These are phyloP conservation scores for Phoma sp. DNA, from an alignment of 2,329 filamentous ascomycete genomes.

Conservation along the genomic window DNA sequence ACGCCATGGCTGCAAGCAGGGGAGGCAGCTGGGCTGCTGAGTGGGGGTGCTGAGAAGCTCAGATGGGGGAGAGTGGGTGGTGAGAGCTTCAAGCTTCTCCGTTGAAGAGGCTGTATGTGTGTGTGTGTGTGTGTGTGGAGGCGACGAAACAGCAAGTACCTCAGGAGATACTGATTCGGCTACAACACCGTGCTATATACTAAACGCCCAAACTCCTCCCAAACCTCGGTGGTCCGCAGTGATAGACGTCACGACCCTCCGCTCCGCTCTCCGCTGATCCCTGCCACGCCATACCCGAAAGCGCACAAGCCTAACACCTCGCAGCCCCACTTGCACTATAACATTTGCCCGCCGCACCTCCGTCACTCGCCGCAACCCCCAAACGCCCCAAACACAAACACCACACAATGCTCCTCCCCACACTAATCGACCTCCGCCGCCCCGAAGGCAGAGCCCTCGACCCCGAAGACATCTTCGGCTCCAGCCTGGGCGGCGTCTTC, in stretches of 20 bases:
- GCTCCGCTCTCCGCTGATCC: not conserved
- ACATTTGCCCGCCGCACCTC: not conserved
- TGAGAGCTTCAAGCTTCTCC: not conserved
- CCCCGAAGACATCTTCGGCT: constrained; percentile 66
- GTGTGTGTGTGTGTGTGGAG: too few relatives aligned
- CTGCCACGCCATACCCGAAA: not conserved
- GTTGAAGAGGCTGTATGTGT: not conserved
- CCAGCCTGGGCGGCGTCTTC: constrained; percentile 68
- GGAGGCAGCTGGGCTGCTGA: not conserved
- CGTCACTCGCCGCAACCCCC: not conserved
- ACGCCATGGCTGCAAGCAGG: constrained; percentile 45
- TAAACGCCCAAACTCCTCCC: too few relatives aligned
- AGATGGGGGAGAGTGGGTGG: not conserved
- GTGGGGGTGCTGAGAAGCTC: not conserved
- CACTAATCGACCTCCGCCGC: constrained; percentile 37
- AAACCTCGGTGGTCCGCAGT: constrained; percentile 1
- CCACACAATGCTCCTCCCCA: constrained; percentile 33
- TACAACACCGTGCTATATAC: too few relatives aligned
- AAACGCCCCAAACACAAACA: not conserved
- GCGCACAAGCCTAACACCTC: too few relatives aligned
- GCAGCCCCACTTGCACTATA: too few relatives aligned
- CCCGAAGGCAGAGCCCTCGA: constrained; percentile 37
- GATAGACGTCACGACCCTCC: constrained; percentile 27
- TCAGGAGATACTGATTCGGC: too few relatives aligned
- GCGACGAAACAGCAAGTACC: too few relatives aligned